These are phyloP conservation scores for Talaromyces sp. DNA, from an alignment of 2,329 filamentous ascomycete genomes.

Conservation along the genomic window DNA sequence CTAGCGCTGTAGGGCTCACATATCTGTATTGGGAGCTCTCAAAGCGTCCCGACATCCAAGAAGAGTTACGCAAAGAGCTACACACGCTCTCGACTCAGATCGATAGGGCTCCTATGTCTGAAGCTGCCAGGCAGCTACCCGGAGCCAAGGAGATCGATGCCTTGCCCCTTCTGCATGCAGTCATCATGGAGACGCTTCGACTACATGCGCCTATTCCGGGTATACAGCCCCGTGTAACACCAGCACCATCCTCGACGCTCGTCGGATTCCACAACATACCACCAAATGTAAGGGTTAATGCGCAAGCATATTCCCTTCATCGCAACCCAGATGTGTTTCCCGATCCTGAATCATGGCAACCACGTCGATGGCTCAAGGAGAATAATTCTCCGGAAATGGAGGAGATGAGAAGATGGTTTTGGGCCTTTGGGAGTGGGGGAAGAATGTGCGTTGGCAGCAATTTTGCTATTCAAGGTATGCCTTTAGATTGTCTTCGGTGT, in stretches of 20 bases:
- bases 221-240: slow-evolving; percentile 54
- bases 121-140: slow-evolving; percentile 26
- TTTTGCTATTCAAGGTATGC: slow-evolving; percentile 43
- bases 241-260: slow-evolving; percentile 35
- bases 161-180: slow-evolving; percentile 54
- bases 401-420: slow-evolving; percentile 46
- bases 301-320: slow-evolving; percentile 50
- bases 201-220: slow-evolving; percentile 59
- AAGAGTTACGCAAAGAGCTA: slow-evolving; percentile 36
- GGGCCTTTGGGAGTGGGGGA: slow-evolving; percentile 48
- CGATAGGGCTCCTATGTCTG: slow-evolving; percentile 18
- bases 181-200: slow-evolving; percentile 57
- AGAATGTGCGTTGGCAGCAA: slow-evolving; percentile 49
- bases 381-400: slow-evolving; percentile 35
- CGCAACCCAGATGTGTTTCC: slow-evolving; percentile 47
- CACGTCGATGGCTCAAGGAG: slow-evolving; percentile 46
- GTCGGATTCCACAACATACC: slow-evolving; percentile 40
- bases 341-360: slow-evolving; percentile 44
- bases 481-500: neutral
- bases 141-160: slow-evolving; percentile 41
- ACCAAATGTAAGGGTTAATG: slow-evolving; percentile 40
- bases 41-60: slow-evolving; percentile 31
- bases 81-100: slow-evolving; percentile 31
- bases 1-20: slow-evolving; percentile 58
- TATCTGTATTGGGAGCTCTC: slow-evolving; percentile 43